Percentiles rank a stretch among this genome's conserved stretches.
phyloP scores from a whole-genome alignment of 2,329 filamentous ascomycete genomes.

The Pseudocercospora vitis region DNA sequence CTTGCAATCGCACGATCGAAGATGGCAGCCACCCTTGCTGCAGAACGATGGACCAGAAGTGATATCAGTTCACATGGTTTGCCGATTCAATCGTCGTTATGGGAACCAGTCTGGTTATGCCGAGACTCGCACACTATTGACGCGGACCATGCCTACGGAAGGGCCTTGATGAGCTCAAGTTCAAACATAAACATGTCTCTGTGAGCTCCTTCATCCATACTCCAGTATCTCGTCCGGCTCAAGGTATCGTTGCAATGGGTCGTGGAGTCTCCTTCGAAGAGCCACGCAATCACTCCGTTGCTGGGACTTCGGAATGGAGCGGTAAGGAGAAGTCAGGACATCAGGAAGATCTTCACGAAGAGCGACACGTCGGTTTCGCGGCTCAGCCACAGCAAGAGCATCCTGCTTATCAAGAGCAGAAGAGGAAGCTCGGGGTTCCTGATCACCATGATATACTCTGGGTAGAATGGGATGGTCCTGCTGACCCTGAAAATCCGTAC shows the following conservation, averaged over 20 bases:
- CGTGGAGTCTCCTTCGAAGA: conserved; percentile 2
- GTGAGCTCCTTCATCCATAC: not conserved
- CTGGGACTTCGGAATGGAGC: conserved; percentile 10
- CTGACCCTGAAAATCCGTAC: conserved; percentile 27
- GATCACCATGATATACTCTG: conserved; percentile 8
- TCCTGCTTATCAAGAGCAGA: conserved; percentile 2
- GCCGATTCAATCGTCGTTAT: too few species aligned
- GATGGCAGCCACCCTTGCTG: not conserved
- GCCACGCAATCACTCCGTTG: conserved; percentile 11
- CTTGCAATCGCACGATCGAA: not conserved
- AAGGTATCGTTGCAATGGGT: not conserved
- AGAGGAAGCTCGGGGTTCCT: conserved; percentile 5
- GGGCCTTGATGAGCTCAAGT: not conserved
- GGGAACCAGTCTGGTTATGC: not conserved
- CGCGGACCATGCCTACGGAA: too few species aligned
- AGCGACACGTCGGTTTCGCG: conserved; percentile 8
- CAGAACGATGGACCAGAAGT: too few species aligned
- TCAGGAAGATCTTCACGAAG: not conserved
- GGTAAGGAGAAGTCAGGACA: conserved; percentile 10
- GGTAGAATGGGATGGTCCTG: conserved; percentile 28
- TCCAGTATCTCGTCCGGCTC: not conserved
- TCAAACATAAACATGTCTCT: not conserved
- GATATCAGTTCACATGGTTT: too few species aligned
- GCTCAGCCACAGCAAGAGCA: conserved; percentile 6
- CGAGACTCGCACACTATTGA: too few species aligned